Evolutionary conservation across 495 filamentous ascomycete species (phyloP).

Genomic region (Neurospora tetrasperma): DNA sequence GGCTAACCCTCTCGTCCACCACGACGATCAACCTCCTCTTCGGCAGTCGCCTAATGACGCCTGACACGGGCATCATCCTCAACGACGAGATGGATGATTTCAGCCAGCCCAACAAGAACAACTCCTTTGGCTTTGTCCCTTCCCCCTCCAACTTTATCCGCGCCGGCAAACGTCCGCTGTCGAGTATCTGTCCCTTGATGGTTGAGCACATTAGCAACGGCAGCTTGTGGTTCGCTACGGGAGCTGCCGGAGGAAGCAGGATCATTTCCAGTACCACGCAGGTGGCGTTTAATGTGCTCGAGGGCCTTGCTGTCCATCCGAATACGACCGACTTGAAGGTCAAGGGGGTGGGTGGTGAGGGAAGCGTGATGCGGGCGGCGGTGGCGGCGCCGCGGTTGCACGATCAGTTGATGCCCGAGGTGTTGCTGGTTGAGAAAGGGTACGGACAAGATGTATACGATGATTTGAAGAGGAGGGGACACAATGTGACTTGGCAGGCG

Average conservation of each 20-base stretch:
- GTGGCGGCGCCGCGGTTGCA: slow-evolving; percentile 63
- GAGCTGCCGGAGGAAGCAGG: slow-evolving; percentile 74
- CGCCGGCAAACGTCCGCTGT: slow-evolving; percentile 72
- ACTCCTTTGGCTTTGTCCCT: slow-evolving; percentile 75
- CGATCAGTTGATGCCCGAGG: slow-evolving; percentile 70
- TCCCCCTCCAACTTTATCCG: slow-evolving; percentile 71
- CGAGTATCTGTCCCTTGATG: slow-evolving; percentile 69
- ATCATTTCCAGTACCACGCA: slow-evolving; percentile 82
- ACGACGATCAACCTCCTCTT: slow-evolving; percentile 83
- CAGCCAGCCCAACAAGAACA: slow-evolving; percentile 62
- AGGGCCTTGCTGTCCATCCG: slow-evolving; percentile 18
- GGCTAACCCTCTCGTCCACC: slow-evolving; percentile 62
- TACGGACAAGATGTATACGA: slow-evolving; percentile 58
- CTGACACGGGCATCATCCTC: slow-evolving; percentile 64
- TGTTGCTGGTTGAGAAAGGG: slow-evolving; percentile 56
- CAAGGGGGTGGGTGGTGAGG: slow-evolving; percentile 17
- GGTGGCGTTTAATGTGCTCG: slow-evolving; percentile 62
- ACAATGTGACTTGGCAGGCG: slow-evolving; percentile 66
- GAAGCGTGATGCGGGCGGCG: slow-evolving; percentile 46
- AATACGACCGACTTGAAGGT: not conserved
- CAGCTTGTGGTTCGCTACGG: slow-evolving; percentile 57
- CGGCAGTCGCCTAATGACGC: slow-evolving; percentile 65
- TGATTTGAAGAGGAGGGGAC: slow-evolving; percentile 51
- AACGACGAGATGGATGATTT: slow-evolving; percentile 96
- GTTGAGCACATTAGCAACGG: slow-evolving; percentile 53